Conservation (phyloP, 2,329 filamentous ascomycete genomes). For the Ceratocystis harringtonii region DNA sequence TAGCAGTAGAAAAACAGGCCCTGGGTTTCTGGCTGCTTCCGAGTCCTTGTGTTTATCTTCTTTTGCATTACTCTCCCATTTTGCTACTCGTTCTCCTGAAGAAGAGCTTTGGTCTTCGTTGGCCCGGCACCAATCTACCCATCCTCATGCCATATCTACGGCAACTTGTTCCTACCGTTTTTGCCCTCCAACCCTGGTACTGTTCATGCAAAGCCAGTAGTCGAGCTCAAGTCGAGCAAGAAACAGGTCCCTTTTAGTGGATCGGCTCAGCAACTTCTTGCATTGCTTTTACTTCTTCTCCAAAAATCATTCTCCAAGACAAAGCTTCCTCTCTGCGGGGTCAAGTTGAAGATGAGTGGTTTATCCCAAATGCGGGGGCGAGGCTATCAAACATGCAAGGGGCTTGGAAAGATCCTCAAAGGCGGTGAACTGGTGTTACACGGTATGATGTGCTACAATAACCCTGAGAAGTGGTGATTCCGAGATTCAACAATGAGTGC, state of each 20-base stretch:
- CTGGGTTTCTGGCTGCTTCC: background rate
- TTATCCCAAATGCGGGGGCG: background rate
- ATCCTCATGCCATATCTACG: conserved; percentile 1
- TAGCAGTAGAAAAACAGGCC: too few relatives aligned
- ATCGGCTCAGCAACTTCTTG: background rate
- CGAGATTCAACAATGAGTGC: too few relatives aligned
- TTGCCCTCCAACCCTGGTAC: background rate
- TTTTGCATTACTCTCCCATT: background rate
- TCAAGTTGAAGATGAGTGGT: background rate
- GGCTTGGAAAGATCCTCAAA: background rate
- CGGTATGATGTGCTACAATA: background rate
- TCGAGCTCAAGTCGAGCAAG: background rate
- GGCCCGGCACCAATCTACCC: background rate
- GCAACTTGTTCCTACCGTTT: background rate
- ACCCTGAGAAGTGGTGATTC: background rate
- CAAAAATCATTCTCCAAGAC: background rate
- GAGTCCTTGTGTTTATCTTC: background rate
- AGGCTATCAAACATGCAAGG: background rate
- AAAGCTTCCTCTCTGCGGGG: background rate
- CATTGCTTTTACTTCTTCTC: background rate
- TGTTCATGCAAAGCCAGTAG: background rate
- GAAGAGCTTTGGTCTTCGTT: background rate
- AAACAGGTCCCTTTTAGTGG: background rate
- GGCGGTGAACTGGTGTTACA: background rate
- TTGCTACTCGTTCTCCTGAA: background rate